Percentiles rank a stretch among this genome's conserved stretches.
Conservation (phyloP, 1,284 basidiomycete species). For the Cutaneotrichosporon sp. region DNA sequence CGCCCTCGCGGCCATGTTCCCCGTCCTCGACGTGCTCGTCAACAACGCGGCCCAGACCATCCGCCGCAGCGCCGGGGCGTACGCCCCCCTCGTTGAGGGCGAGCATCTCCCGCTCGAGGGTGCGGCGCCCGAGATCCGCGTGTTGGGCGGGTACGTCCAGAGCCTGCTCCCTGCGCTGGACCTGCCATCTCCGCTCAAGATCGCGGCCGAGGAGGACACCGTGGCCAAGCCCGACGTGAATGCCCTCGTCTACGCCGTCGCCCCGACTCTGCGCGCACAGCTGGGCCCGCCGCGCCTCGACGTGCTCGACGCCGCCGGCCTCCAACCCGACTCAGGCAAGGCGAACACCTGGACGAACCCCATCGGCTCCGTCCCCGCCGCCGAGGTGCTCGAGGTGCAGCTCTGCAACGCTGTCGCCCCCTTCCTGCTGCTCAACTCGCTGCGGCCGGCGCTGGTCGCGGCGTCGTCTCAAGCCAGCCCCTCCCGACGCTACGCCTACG, state of each 20-base stretch:
- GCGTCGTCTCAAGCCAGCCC: not conserved
- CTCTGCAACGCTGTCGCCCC: conserved; percentile 5
- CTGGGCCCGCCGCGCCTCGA: not conserved
- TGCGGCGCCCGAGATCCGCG: not conserved
- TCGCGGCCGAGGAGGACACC: not conserved
- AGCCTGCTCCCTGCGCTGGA: not conserved
- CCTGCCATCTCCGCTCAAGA: not conserved
- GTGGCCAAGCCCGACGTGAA: too few relatives aligned
- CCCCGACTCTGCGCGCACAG: not conserved
- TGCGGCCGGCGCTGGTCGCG: conserved; percentile 3
- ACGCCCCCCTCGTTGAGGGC: not conserved
- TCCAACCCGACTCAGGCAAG: not conserved
- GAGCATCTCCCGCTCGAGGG: not conserved
- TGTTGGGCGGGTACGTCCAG: not conserved
- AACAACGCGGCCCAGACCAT: conserved; percentile 10
- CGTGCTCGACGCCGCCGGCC: not conserved
- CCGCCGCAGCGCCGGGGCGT: not conserved
- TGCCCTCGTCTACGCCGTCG: too few relatives aligned
- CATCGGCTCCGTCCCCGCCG: not conserved
- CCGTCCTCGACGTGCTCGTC: not conserved
- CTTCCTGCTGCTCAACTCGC: not conserved
- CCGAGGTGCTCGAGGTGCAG: conserved; percentile 5
- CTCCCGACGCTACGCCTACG: not conserved
- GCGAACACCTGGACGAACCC: not conserved
- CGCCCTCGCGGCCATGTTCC: not conserved